A percentile compares a stretch with the other conserved stretches of the same genome.
Evolutionary conservation across 176 grass and related monocot genomes (phyloP).

Genomic region (Stipa capillata): DNA sequence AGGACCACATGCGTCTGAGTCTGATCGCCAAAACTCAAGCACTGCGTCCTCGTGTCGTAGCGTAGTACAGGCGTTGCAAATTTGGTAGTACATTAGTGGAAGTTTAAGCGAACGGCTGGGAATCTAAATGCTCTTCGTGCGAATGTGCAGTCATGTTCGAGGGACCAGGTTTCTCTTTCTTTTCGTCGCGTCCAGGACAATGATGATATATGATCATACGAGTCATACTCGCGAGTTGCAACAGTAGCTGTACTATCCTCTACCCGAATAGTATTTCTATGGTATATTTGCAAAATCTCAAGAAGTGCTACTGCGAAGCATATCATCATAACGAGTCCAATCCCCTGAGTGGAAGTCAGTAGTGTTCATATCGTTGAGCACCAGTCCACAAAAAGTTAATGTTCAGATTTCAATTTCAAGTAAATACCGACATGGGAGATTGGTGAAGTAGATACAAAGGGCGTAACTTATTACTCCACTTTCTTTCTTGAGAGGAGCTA

Average conservation of each 20-base stretch:
- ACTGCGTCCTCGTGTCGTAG: not conserved
- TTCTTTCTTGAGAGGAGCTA: too few relatives aligned
- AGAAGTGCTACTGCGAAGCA: not conserved
- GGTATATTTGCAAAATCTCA: too few relatives aligned
- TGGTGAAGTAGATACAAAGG: too few relatives aligned
- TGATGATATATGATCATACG: not conserved
- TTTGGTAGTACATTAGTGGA: too few relatives aligned
- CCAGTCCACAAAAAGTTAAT: not conserved
- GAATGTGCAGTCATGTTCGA: not conserved
- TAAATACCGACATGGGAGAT: not conserved
- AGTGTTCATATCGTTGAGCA: not conserved
- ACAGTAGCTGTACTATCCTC: not conserved
- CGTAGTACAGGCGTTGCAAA: not conserved
- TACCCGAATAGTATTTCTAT: not conserved
- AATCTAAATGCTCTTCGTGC: too few relatives aligned
- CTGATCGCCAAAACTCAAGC: too few relatives aligned
- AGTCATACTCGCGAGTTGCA: too few relatives aligned
- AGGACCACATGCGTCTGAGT: not conserved
- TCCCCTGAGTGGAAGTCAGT: not conserved
- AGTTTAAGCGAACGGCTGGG: too few relatives aligned
- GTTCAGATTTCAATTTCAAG: not conserved
- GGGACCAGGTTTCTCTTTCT: not conserved
- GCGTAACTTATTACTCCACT: not conserved
- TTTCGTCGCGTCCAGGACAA: constrained; percentile 5
- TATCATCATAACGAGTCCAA: not conserved